Conservation (phyloP, 2,329 filamentous ascomycete genomes). For the Fusarium vanettenii region DNA sequence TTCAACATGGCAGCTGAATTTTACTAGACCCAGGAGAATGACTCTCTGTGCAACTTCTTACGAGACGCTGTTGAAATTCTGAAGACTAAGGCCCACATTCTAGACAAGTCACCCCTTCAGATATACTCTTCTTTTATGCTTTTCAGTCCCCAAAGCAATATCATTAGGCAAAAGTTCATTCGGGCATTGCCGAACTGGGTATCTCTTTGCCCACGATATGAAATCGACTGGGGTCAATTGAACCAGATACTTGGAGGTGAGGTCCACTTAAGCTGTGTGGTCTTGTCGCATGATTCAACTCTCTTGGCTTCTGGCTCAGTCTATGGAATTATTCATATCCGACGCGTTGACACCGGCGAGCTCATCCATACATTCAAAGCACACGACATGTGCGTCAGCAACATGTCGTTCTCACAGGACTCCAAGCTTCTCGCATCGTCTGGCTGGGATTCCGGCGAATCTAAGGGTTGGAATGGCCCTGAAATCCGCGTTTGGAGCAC, state of each 20-base stretch:
- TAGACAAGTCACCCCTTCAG: neutral
- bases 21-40: neutral
- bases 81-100: neutral
- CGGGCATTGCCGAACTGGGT: neutral
- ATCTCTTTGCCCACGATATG: neutral
- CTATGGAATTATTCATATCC: neutral
- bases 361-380: neutral
- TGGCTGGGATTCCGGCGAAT: no score
- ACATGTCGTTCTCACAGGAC: neutral
- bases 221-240: neutral
- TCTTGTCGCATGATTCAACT: neutral
- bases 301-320: neutral
- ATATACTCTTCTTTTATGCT: neutral
- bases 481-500: no score
- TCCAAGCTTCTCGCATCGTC: neutral
- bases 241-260: neutral
- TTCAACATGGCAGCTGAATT: neutral
- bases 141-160: neutral
- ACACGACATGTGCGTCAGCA: no score
- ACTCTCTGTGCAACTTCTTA: neutral
- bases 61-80: neutral
- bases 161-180: neutral
- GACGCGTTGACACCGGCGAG: neutral
- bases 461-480: no score
- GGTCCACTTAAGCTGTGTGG: neutral